Evolutionary conservation across 169 alveolate genomes (phyloP).

Genomic region (Cryptosporidium sp.): DNA sequence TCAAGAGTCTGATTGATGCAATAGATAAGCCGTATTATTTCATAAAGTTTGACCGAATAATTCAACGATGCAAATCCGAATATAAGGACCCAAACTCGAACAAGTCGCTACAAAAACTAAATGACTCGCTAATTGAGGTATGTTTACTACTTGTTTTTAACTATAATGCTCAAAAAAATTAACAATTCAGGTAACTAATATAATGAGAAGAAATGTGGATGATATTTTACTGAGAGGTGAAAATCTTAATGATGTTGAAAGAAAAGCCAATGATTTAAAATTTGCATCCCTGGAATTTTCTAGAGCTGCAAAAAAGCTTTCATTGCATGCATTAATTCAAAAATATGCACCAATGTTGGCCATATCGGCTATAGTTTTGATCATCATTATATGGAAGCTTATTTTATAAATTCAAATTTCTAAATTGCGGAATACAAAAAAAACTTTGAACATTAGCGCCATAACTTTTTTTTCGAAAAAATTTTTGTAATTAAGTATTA

Average conservation of each 20-base stretch:
- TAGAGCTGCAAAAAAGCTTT: slow-evolving; percentile 78
- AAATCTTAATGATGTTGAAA: slow-evolving; percentile 74
- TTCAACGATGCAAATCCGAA: slow-evolving; percentile 79
- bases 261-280: slow-evolving; percentile 74
- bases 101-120: slow-evolving; percentile 76
- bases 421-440: not conserved
- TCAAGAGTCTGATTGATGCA: slow-evolving; percentile 82
- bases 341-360: slow-evolving; percentile 78
- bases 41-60: slow-evolving; percentile 84
- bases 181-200: slow-evolving; percentile 55
- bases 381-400: slow-evolving; percentile 74
- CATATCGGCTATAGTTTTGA: slow-evolving; percentile 33
- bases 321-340: slow-evolving; percentile 78
- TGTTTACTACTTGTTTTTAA: not conserved
- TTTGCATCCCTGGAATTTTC: slow-evolving; percentile 71
- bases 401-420: not conserved
- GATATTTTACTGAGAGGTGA: slow-evolving; percentile 81
- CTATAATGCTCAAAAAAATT: not conserved
- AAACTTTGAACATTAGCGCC: not conserved
- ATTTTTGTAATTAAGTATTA: not conserved
- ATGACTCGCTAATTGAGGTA: slow-evolving; percentile 78
- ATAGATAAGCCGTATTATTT: slow-evolving; percentile 87
- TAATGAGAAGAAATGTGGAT: slow-evolving; percentile 80
- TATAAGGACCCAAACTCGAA: slow-evolving; percentile 78
- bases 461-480: not conserved